phyloP scores from a whole-genome alignment of 257 asterid species.

The Jacaranda copaia region DNA sequence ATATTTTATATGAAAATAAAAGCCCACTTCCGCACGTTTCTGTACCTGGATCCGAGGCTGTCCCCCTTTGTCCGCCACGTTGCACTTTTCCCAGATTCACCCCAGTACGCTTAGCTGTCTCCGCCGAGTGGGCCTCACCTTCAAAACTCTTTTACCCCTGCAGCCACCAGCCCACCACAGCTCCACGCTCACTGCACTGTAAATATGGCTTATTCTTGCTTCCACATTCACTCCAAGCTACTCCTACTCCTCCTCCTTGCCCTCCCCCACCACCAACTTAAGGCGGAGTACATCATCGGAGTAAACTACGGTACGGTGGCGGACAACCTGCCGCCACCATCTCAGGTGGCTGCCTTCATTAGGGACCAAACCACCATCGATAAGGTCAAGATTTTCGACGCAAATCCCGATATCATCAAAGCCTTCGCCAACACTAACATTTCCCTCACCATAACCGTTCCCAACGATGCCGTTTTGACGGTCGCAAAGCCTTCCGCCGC shows the following conservation, averaged over 20 bases:
- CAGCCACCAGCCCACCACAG: background rate
- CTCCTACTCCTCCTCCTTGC: background rate
- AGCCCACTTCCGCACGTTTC: background rate
- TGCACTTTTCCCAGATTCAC: background rate
- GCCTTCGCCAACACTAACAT: slow-evolving; percentile 52
- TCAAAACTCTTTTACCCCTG: background rate
- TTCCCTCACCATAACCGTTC: slow-evolving; percentile 50
- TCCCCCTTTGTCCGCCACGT: slow-evolving; percentile 9
- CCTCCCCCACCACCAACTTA: slow-evolving; percentile 18
- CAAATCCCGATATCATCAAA: slow-evolving; percentile 45
- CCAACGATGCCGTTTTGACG: slow-evolving; percentile 40
- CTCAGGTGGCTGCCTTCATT: slow-evolving; percentile 50
- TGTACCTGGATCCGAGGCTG: background rate
- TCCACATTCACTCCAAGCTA: background rate
- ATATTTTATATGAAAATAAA: no score
- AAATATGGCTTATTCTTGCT: background rate
- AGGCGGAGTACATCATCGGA: slow-evolving; percentile 44
- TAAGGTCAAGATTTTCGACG: slow-evolving; percentile 56
- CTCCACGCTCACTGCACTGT: background rate
- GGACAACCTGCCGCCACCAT: slow-evolving; percentile 61
- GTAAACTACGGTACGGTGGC: slow-evolving; percentile 58
- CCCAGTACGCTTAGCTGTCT: background rate
- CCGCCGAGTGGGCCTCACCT: background rate
- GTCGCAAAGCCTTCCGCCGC: slow-evolving; percentile 28
- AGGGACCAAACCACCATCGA: slow-evolving; percentile 44